Conservation (phyloP, 768 basidiomycete species). For the Termitomyces sp. region DNA sequence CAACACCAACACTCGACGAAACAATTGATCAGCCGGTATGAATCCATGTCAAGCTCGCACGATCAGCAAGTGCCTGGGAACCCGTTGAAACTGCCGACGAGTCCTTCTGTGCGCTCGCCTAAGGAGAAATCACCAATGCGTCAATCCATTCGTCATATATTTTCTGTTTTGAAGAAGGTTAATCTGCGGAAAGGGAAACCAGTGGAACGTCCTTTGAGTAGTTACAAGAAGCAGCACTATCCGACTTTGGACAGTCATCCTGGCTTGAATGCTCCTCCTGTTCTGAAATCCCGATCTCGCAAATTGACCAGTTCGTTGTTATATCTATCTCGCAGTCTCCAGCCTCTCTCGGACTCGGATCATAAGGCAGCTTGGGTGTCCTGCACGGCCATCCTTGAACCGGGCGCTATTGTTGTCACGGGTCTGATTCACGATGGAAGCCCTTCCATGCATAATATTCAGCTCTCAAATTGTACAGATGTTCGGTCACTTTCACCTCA, state of each 20-base stretch:
- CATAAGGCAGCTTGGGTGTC: constrained; percentile 41
- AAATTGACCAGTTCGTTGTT: constrained; percentile 34
- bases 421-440: constrained; percentile 36
- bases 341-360: constrained; percentile 14
- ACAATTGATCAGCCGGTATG: constrained; percentile 48
- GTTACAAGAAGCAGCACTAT: constrained; percentile 15
- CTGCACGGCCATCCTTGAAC: constrained; percentile 32
- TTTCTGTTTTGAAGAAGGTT: constrained; percentile 56
- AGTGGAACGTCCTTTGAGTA: constrained; percentile 10
- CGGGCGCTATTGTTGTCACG: constrained; percentile 37
- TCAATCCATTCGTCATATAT: constrained; percentile 56
- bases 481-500: constrained; percentile 49
- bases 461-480: constrained; percentile 50
- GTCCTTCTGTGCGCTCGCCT: constrained; percentile 10
- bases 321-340: constrained; percentile 34
- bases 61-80: constrained; percentile 1
- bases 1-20: constrained; percentile 37
- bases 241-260: not conserved
- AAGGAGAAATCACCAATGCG: constrained; percentile 53
- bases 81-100: constrained; percentile 13
- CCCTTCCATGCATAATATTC: constrained; percentile 33
- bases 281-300: constrained; percentile 9
- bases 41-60: constrained; percentile 30
- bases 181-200: constrained; percentile 19
- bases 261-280: constrained; percentile 4